These are phyloP conservation scores for Hemileccinum rubropunctum DNA, from an alignment of 768 basidiomycete genomes.

Conservation along the genomic window DNA sequence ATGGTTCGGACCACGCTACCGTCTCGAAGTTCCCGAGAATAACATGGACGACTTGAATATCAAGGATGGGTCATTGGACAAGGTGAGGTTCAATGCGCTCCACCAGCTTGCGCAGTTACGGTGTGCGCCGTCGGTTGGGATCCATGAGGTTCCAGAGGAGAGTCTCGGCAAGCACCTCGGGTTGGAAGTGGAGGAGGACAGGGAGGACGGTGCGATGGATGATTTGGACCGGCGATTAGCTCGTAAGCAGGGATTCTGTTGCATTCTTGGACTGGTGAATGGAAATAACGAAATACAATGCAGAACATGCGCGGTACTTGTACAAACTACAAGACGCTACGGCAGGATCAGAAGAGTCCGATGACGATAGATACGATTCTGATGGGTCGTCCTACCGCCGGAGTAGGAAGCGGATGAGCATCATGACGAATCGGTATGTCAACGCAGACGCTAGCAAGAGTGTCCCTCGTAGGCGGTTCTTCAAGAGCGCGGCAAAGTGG, in stretches of 20 bases:
- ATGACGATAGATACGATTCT: conserved; percentile 48
- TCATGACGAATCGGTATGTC: conserved; percentile 58
- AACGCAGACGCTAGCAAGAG: conserved; percentile 40
- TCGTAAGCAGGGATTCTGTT: conserved; percentile 45
- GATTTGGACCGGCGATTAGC: conserved; percentile 69
- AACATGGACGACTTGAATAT: conserved; percentile 96
- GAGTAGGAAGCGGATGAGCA: conserved; percentile 62
- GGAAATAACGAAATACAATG: background rate
- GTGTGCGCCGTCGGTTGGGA: conserved; percentile 79
- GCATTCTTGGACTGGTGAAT: background rate
- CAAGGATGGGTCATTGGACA: conserved; percentile 74
- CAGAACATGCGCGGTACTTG: conserved; percentile 67
- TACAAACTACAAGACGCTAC: conserved; percentile 56
- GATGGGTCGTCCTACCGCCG: conserved; percentile 42
- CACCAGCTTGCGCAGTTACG: conserved; percentile 57
- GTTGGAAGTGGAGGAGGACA: conserved; percentile 43
- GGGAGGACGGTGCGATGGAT: conserved; percentile 44
- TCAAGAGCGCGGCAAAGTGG: conserved; percentile 47
- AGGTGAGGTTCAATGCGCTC: conserved; percentile 64
- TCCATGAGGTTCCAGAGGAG: conserved; percentile 80
- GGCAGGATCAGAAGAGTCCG: conserved; percentile 45
- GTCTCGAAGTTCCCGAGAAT: conserved; percentile 85
- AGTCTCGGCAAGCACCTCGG: conserved; percentile 63
- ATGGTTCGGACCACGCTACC: conserved; percentile 95
- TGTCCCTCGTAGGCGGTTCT: conserved; percentile 51